phyloP scores from a whole-genome alignment of 495 filamentous ascomycete species.

The Apiosordaria backusii region DNA sequence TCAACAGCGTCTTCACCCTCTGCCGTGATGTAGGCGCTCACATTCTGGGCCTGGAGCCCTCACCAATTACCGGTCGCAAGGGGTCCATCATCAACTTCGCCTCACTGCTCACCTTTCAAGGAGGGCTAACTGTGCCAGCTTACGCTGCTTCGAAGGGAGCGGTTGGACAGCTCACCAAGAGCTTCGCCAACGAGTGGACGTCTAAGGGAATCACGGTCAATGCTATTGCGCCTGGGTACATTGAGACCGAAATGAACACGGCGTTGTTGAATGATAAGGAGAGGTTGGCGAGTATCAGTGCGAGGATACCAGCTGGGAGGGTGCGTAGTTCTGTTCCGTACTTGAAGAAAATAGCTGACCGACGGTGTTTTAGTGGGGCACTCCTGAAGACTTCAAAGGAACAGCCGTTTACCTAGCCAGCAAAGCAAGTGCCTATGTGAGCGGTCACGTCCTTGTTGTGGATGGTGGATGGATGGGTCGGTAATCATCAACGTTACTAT shows the following conservation, averaged over 20 bases:
- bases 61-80: constrained; percentile 52
- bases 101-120: constrained; percentile 82
- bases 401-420: constrained; percentile 74
- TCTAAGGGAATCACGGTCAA: constrained; percentile 74
- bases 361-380: constrained; percentile 59
- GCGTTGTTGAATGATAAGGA: constrained; percentile 71
- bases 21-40: constrained; percentile 83
- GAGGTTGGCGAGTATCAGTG: constrained; percentile 69
- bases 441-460: constrained; percentile 73
- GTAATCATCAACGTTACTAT: constrained; percentile 36
- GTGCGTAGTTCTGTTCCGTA: constrained; percentile 12
- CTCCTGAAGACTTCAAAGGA: constrained; percentile 86
- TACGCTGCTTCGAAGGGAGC: constrained; percentile 90
- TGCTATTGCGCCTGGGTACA: constrained; percentile 75
- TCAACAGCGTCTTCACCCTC: constrained; percentile 76
- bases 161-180: constrained; percentile 82
- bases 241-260: constrained; percentile 89
- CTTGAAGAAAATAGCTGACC: neutral
- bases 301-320: constrained; percentile 76
- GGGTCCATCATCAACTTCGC: constrained; percentile 87
- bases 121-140: constrained; percentile 84
- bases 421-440: constrained; percentile 73
- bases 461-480: constrained; percentile 95
- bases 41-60: constrained; percentile 60
- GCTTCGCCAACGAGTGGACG: constrained; percentile 84